These are phyloP conservation scores for Fusarium penzigii DNA, from an alignment of 2,329 filamentous ascomycete genomes.

Conservation along the genomic window DNA sequence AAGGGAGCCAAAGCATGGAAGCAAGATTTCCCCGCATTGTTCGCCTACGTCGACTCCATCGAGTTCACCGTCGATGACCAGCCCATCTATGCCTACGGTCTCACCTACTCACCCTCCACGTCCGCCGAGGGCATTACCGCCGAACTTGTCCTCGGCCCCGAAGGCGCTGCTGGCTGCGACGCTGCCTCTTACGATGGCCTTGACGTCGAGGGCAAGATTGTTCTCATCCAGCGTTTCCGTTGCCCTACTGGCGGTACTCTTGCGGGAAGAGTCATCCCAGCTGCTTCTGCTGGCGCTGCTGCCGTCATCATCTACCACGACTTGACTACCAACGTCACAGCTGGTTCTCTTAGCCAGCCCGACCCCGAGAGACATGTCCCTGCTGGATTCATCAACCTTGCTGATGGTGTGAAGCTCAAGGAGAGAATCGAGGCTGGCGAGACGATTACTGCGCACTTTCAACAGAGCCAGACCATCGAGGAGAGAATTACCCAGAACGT, in stretches of 20 bases:
- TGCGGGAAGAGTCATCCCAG: constrained; percentile 21
- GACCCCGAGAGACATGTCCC: constrained; percentile 18
- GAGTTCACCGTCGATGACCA: constrained; percentile 33
- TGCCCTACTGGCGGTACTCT: constrained; percentile 27
- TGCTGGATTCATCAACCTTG: constrained; percentile 26
- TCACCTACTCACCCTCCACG: constrained; percentile 23
- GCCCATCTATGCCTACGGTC: constrained; percentile 18
- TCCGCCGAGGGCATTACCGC: constrained; percentile 20
- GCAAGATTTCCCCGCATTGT: constrained; percentile 51
- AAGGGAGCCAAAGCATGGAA: constrained; percentile 42
- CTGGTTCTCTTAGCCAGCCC: constrained; percentile 23
- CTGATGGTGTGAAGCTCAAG: constrained; percentile 43
- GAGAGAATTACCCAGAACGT: constrained; percentile 24
- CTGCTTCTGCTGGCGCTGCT: constrained; percentile 20
- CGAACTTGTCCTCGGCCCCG: constrained; percentile 19
- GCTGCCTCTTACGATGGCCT: constrained; percentile 17
- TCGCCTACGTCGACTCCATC: constrained; percentile 44
- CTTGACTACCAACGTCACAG: constrained; percentile 18
- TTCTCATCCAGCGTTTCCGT: constrained; percentile 23
- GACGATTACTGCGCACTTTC: constrained; percentile 18
- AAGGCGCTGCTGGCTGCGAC: constrained; percentile 25
- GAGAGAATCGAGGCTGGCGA: constrained; percentile 42
- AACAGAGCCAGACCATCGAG: constrained; percentile 24
- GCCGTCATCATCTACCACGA: constrained; percentile 24
- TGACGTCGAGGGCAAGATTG: constrained; percentile 29